These are phyloP conservation scores for Irpex lacteus DNA, from an alignment of 1,284 basidiomycete genomes.

Conservation along the genomic window DNA sequence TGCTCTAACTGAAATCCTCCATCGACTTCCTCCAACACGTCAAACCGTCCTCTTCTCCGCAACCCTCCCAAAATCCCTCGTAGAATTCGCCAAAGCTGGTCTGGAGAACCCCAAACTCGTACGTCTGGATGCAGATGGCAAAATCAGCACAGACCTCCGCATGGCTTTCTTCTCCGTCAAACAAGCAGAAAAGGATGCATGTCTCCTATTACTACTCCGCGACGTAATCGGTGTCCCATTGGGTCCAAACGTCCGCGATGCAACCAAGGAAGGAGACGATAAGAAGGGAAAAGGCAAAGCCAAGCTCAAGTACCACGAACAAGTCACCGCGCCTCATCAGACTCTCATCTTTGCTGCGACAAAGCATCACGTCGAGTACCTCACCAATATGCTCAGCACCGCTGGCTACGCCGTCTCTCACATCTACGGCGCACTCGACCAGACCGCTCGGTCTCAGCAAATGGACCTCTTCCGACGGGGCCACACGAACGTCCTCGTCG, in stretches of 20 bases:
- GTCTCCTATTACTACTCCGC: slow-evolving; percentile 79
- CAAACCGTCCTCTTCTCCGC: slow-evolving; percentile 97
- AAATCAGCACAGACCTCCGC: slow-evolving; percentile 90
- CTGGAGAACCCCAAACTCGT: slow-evolving; percentile 93
- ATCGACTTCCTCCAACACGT: slow-evolving; percentile 81
- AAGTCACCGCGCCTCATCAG: slow-evolving; percentile 75
- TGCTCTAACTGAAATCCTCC: slow-evolving; percentile 88
- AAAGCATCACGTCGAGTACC: slow-evolving; percentile 98
- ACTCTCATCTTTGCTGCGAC: slow-evolving; percentile 96
- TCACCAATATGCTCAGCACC: slow-evolving; percentile 74
- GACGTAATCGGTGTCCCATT: slow-evolving; percentile 86
- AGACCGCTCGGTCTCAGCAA: slow-evolving; percentile 87
- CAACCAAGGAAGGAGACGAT: slow-evolving; percentile 27
- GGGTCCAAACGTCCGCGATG: slow-evolving; percentile 27
- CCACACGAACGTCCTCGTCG: slow-evolving; percentile 83
- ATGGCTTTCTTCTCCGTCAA: slow-evolving; percentile 96
- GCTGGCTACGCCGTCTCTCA: slow-evolving; percentile 95
- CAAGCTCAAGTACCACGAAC: slow-evolving; percentile 42
- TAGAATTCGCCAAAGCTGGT: slow-evolving; percentile 97
- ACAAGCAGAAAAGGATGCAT: slow-evolving; percentile 93
- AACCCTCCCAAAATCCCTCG: slow-evolving; percentile 92
- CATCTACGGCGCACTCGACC: slow-evolving; percentile 96
- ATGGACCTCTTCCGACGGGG: slow-evolving; percentile 92
- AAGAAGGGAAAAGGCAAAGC: slow-evolving; percentile 50
- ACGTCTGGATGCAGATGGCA: slow-evolving; percentile 92